Evolutionary conservation across 768 basidiomycete genomes (phyloP).

Genomic region (Lanmaoa rubissima): DNA sequence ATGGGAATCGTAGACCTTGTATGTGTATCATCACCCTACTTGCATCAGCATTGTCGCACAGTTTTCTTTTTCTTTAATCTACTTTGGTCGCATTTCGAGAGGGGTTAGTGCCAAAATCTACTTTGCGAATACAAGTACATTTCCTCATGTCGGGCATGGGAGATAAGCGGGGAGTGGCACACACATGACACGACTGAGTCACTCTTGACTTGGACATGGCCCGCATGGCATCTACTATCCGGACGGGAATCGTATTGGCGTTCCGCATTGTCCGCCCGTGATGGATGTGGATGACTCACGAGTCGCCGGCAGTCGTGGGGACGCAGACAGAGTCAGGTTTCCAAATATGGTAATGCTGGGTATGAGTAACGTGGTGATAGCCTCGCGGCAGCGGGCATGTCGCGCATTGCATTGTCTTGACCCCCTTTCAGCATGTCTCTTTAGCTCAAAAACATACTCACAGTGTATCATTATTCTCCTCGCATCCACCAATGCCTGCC

Average conservation of each 20-base stretch:
- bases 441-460: slow-evolving; percentile 19
- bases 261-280: slow-evolving; percentile 28
- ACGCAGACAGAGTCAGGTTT: slow-evolving; percentile 21
- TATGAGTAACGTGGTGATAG: slow-evolving; percentile 5
- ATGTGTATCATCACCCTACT: slow-evolving; percentile 28
- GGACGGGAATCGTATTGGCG: slow-evolving; percentile 1
- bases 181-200: neutral
- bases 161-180: neutral
- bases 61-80: slow-evolving; percentile 15
- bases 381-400: slow-evolving; percentile 24
- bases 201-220: neutral
- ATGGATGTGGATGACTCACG: neutral
- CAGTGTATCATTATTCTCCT: slow-evolving; percentile 32
- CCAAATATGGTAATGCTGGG: slow-evolving; percentile 21
- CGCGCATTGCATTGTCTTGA: slow-evolving; percentile 20
- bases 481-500: slow-evolving; percentile 34
- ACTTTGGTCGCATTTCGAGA: slow-evolving; percentile 27
- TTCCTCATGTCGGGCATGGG: neutral
- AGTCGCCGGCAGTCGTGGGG: no score
- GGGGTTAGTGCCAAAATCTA: slow-evolving; percentile 16
- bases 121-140: slow-evolving; percentile 11
- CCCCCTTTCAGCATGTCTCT: slow-evolving; percentile 31
- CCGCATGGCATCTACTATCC: neutral
- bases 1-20: slow-evolving; percentile 10
- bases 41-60: slow-evolving; percentile 26